Conservation (phyloP, 345 rosid species). For the Brassica juncea region DNA sequence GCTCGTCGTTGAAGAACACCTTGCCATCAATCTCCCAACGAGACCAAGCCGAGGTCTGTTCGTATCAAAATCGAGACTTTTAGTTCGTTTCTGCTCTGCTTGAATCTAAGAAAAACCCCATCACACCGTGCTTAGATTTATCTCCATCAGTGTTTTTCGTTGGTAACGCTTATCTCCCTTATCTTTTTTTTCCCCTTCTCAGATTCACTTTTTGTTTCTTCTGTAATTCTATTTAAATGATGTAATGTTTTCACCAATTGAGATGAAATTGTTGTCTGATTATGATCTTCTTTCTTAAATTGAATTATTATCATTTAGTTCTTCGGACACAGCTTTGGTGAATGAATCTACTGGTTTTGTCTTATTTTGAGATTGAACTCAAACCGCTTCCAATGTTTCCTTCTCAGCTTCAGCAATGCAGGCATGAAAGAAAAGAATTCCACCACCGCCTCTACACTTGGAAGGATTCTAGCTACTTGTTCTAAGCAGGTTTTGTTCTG, state of each 20-base stretch:
- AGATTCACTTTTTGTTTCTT: background rate
- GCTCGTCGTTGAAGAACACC: constrained; percentile 19
- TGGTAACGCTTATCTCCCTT: constrained; percentile 18
- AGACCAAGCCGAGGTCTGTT: constrained; percentile 10
- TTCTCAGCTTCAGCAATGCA: constrained; percentile 39
- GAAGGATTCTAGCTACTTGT: constrained; percentile 77
- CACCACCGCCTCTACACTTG: constrained; percentile 60
- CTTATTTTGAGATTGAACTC: background rate
- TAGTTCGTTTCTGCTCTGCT: background rate
- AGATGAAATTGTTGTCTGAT: constrained; percentile 6
- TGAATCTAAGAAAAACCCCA: constrained; percentile 12
- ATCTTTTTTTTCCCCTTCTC: background rate
- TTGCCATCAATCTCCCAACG: constrained; percentile 11
- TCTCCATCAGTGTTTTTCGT: background rate
- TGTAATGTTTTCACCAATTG: background rate
- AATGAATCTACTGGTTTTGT: background rate
- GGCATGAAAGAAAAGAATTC: constrained; percentile 82
- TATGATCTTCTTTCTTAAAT: background rate
- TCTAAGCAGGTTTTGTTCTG: constrained; percentile 65
- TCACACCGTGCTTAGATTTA: background rate
- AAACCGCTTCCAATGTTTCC: background rate
- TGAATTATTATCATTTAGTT: background rate
- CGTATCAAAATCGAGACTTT: background rate
- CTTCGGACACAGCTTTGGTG: background rate
- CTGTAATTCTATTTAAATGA: background rate